Evolutionary conservation across 495 filamentous ascomycete genomes (phyloP), one percentile per base, ranked within the genome.

Genomic region (Choiromyces venosus): DNA sequence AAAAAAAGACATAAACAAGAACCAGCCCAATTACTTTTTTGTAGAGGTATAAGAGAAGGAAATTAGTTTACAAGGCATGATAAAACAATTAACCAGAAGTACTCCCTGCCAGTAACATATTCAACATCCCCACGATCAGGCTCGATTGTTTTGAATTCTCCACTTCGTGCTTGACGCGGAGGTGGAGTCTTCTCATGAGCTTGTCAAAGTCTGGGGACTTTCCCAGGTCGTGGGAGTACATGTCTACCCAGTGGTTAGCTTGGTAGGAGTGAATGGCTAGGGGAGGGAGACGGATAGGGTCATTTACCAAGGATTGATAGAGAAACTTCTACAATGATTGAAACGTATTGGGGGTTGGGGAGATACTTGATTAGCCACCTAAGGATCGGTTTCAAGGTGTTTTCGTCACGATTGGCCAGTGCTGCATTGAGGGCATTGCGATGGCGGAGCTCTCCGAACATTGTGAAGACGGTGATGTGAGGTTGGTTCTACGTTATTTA

Each of bases 391-490:
- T 91, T 86, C 4, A 98, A 88, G 0, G 89, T 88, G 10, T 87
- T 85, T 81, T 96, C 93, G 80, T 97, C 93, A n/a, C 95, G 88
- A 66, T 89, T 88, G 77, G 89, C 86, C 40, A 99, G 85, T 10
- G 95, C 92, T 37, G 90, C 87, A n/a, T 90, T 87, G 64, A 96
- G 86, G 1, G 96, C 95, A 42, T 91, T 93, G 38, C 95, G 90
- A 83, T 99, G 95, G 12, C 91, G 88, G 4, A 99, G 86, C 10
- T 93, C 91, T 4, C 91, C 90, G 25, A 99, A 84, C 8, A 96
- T 82, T 0, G 94, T 96, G 3, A 97, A 85, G 5, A 88, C 86
- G 1, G 82, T 86, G 65, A 90, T 82, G 4, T 90, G 85, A 35
- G 87, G 85, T 77, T 87, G 86, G 65, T 88, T 84, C 39, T 82